Evolutionary conservation across 129 eudicot genomes (phyloP).

Genomic region (Lonicera japonica): DNA sequence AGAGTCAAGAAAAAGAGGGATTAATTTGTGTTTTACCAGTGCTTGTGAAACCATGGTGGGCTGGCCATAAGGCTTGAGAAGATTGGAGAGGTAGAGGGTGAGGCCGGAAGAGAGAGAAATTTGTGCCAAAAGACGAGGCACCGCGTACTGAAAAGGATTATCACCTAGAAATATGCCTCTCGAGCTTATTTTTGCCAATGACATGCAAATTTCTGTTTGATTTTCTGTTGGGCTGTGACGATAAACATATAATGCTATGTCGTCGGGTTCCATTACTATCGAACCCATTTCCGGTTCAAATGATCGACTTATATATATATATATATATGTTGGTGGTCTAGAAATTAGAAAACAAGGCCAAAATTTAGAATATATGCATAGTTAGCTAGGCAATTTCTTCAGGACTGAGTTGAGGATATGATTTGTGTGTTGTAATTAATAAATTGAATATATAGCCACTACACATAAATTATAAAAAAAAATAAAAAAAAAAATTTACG

Average conservation of each 20-base stretch:
- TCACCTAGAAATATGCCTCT: background rate
- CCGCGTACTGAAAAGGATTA: background rate
- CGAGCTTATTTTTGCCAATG: background rate
- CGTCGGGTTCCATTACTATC: background rate
- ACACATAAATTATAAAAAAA: no score
- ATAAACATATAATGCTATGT: background rate
- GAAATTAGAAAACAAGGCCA: no score
- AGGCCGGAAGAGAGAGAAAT: background rate
- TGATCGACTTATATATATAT: no score
- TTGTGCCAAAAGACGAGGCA: background rate
- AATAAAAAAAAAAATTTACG: no score
- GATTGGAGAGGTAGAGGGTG: background rate
- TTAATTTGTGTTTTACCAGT: background rate
- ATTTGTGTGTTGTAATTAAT: no score
- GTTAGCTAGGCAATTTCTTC: no score
- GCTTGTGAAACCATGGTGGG: background rate
- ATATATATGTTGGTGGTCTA: no score
- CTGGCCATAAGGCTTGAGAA: conserved; percentile 3
- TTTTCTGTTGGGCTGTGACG: background rate
- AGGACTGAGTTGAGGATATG: no score
- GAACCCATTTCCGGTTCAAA: conserved; percentile 7
- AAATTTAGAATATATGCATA: no score
- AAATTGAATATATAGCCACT: no score
- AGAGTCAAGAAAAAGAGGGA: background rate
- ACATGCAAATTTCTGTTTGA: background rate